A percentile compares a stretch with the other conserved stretches of the same genome.
These are phyloP conservation scores for Apiotrichum mycotoxinovorans DNA, from an alignment of 1,284 basidiomycete genomes.

Conservation along the genomic window DNA sequence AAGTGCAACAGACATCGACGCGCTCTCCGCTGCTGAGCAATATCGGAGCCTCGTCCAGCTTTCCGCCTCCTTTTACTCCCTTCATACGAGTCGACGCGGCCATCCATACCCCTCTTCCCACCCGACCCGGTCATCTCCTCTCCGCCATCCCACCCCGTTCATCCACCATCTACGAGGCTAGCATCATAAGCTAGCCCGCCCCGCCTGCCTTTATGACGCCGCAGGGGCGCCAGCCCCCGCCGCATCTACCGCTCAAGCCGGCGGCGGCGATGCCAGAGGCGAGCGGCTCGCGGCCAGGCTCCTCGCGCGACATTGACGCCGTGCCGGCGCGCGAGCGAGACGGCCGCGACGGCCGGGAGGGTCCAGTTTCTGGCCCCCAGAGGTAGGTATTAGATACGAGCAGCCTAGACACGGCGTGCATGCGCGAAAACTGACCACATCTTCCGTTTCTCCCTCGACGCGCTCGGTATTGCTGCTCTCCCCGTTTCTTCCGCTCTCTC, in stretches of 20 bases:
- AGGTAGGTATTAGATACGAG: slow-evolving; percentile 1
- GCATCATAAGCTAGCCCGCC: not conserved
- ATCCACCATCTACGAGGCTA: not conserved
- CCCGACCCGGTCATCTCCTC: not conserved
- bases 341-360: slow-evolving; percentile 4
- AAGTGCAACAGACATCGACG: no score
- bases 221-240: slow-evolving; percentile 24
- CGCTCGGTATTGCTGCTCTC: not conserved
- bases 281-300: slow-evolving; percentile 8
- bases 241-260: slow-evolving; percentile 21
- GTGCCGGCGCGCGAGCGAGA: slow-evolving; percentile 19
- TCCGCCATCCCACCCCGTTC: not conserved
- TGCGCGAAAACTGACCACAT: not conserved
- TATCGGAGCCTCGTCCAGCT: no score
- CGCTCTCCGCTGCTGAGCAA: no score
- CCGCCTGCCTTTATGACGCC: slow-evolving; percentile 17
- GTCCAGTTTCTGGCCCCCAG: slow-evolving; percentile 10
- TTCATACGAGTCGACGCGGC: not conserved
- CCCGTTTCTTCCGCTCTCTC: not conserved
- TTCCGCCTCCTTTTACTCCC: no score
- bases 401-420: not conserved
- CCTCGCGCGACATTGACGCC: slow-evolving; percentile 22
- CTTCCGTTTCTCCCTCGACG: not conserved
- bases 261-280: slow-evolving; percentile 15
- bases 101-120: not conserved